Evolutionary conservation across 108 stramenopile species (phyloP).

Genomic region (Conticribra guillardii): DNA sequence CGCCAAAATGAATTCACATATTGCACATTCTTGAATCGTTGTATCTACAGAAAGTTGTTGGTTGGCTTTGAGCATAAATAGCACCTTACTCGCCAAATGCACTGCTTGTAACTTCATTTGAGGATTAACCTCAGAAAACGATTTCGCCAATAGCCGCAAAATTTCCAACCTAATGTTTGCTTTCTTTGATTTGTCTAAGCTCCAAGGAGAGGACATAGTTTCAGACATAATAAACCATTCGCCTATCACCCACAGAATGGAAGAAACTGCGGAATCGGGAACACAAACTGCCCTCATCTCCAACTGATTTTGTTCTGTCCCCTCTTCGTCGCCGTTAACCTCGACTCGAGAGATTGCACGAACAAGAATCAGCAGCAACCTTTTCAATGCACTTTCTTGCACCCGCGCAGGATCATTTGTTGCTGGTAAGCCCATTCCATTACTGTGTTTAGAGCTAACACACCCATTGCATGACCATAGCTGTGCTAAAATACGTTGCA

Average conservation of each 20-base stretch:
- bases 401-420: conserved; percentile 72
- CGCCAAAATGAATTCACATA: conserved; percentile 93
- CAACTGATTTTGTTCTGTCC: conserved; percentile 28
- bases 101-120: conserved; percentile 90
- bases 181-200: conserved; percentile 36
- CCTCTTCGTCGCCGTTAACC: conserved; percentile 45
- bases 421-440: conserved; percentile 13
- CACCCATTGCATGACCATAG: conserved; percentile 27
- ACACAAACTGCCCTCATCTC: conserved; percentile 48
- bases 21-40: conserved; percentile 28
- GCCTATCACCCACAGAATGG: conserved; percentile 76
- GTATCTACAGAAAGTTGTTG: conserved; percentile 12
- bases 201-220: conserved; percentile 16
- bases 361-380: conserved; percentile 79
- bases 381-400: conserved; percentile 58
- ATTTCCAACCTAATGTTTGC: conserved; percentile 74
- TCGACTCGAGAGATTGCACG: conserved; percentile 52
- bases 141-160: conserved; percentile 79
- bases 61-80: conserved; percentile 44
- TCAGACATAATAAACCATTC: conserved; percentile 62
- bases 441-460: conserved; percentile 29
- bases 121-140: conserved; percentile 70
- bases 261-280: conserved; percentile 64
- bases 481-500: conserved; percentile 89
- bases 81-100: conserved; percentile 91